Conservation (phyloP, 2,329 filamentous ascomycete genomes). For the Chrysoporthe puriensis region DNA sequence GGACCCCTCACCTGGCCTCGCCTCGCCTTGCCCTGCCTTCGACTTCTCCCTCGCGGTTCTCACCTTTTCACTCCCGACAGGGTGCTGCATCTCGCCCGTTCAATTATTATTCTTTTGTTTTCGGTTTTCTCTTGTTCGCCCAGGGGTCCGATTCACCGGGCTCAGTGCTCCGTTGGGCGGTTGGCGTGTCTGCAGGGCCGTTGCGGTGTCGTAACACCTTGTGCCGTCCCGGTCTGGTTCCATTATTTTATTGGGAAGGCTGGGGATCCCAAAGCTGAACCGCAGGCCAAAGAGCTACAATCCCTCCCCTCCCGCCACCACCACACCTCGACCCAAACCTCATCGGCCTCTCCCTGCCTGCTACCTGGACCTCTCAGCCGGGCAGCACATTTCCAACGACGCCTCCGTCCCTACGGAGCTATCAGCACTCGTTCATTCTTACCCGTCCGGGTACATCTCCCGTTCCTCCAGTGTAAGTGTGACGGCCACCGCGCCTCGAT, state of each 20-base stretch:
- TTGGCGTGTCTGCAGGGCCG: slow-evolving; percentile 23
- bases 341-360: slow-evolving; percentile 12
- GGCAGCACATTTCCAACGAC: slow-evolving; percentile 4
- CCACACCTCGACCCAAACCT: background rate
- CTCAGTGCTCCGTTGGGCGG: slow-evolving; percentile 5
- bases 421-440: background rate
- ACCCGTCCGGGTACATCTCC: slow-evolving; percentile 13
- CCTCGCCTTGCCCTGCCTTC: background rate
- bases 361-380: background rate
- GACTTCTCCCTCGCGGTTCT: background rate
- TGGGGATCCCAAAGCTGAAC: slow-evolving; percentile 25
- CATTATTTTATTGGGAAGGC: slow-evolving; percentile 28
- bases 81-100: background rate
- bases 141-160: background rate
- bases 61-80: background rate
- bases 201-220: slow-evolving; percentile 20
- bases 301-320: slow-evolving; percentile 21
- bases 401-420: slow-evolving; percentile 2
- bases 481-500: slow-evolving; percentile 14
- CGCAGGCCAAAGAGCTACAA: slow-evolving; percentile 12
- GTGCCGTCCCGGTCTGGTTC: slow-evolving; percentile 18
- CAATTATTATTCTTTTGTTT: background rate
- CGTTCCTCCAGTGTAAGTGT: slow-evolving; percentile 25
- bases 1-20: background rate
- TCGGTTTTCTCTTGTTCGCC: background rate